These are phyloP conservation scores for Gymnopilus junonius DNA, from an alignment of 768 basidiomycete genomes.

Conservation along the genomic window DNA sequence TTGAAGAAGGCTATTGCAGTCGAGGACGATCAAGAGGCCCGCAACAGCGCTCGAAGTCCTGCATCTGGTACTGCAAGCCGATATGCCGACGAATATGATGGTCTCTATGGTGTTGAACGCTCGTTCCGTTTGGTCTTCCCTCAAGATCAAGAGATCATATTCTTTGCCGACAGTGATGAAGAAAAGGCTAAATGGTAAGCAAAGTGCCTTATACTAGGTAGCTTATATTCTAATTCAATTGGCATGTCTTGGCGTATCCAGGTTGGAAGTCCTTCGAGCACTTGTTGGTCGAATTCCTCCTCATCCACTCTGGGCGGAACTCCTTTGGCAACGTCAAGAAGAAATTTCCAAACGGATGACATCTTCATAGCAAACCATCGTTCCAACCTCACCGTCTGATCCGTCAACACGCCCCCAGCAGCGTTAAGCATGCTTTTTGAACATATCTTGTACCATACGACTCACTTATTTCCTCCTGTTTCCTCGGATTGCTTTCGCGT, in stretches of 20 bases:
- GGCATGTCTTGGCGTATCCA: conserved; percentile 32
- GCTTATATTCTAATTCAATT: conserved; percentile 1
- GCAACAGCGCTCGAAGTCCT: conserved; percentile 50
- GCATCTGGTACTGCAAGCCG: conserved; percentile 41
- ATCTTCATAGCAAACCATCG: conserved; percentile 26
- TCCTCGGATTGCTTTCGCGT: conserved; percentile 25
- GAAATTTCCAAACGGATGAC: conserved; percentile 43
- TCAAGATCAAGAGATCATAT: conserved; percentile 77
- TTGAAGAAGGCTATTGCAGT: conserved; percentile 81
- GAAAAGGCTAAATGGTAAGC: conserved; percentile 87
- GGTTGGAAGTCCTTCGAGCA: conserved; percentile 85
- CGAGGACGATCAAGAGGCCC: conserved; percentile 73
- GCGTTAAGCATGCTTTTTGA: conserved; percentile 5
- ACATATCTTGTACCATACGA: conserved; percentile 24
- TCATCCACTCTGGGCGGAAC: conserved; percentile 92
- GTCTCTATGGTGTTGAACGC: conserved; percentile 71
- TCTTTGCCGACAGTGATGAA: conserved; percentile 90
- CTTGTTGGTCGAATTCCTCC: conserved; percentile 90
- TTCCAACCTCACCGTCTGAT: conserved; percentile 19
- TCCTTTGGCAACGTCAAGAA: conserved; percentile 83
- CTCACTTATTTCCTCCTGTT: conserved; percentile 18
- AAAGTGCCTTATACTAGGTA: not conserved
- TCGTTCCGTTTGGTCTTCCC: conserved; percentile 87
- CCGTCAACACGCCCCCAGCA: conserved; percentile 14
- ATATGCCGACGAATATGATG: conserved; percentile 62